phyloP scores from a whole-genome alignment of 192 early-diverging fungal species.

The Coemansia sp. region DNA sequence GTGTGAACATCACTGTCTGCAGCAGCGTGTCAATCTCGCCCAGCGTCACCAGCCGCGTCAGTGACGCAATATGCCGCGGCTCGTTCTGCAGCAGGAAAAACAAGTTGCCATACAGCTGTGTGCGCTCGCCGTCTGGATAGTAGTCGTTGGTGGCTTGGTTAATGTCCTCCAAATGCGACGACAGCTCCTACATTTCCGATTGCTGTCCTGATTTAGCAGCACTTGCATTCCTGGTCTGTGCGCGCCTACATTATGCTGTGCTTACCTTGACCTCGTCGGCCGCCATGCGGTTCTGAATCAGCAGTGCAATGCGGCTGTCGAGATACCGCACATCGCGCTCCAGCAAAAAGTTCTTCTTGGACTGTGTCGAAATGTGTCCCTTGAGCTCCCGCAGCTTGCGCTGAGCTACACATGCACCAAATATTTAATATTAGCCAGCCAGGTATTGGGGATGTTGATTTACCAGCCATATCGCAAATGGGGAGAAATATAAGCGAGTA shows the following conservation, averaged over 20 bases:
- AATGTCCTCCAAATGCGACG: slow-evolving; percentile 53
- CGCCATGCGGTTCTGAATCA: slow-evolving; percentile 94
- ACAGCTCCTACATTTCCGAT: slow-evolving; percentile 30
- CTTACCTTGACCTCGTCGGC: slow-evolving; percentile 72
- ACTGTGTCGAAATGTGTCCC: slow-evolving; percentile 85
- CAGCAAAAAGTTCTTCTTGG: slow-evolving; percentile 92
- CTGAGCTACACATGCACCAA: slow-evolving; percentile 60
- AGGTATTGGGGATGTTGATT: neutral
- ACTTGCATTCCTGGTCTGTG: neutral
- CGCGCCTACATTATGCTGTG: neutral
- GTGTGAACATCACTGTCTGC: slow-evolving; percentile 94
- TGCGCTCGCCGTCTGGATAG: slow-evolving; percentile 77
- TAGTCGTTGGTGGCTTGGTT: slow-evolving; percentile 51
- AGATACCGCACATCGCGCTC: slow-evolving; percentile 91
- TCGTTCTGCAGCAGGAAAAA: slow-evolving; percentile 91
- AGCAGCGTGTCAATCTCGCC: slow-evolving; percentile 91
- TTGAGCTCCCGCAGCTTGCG: slow-evolving; percentile 82
- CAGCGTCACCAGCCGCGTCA: slow-evolving; percentile 80
- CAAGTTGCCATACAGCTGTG: slow-evolving; percentile 88
- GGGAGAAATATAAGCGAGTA: too few relatives aligned
- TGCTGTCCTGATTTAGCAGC: neutral
- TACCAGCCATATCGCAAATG: too few relatives aligned
- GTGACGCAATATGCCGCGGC: slow-evolving; percentile 84
- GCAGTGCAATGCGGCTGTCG: slow-evolving; percentile 85
- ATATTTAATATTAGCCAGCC: neutral